Conservation (phyloP, 306 rosid species). For the Ormosia emarginata region DNA sequence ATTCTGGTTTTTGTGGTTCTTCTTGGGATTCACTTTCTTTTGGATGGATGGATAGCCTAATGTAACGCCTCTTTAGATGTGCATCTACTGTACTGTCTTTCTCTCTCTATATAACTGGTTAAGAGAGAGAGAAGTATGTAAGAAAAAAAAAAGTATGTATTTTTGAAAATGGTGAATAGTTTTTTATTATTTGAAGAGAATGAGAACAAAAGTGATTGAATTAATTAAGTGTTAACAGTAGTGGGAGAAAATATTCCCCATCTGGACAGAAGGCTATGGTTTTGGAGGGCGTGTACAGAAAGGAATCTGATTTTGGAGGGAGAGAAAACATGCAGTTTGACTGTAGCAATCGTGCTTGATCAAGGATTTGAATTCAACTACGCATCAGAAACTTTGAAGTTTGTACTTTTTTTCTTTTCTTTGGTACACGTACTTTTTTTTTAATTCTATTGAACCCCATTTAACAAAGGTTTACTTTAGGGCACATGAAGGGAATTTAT, state of each 20-base stretch:
- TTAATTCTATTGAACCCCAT: neutral
- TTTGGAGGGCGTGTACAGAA: slow-evolving; percentile 28
- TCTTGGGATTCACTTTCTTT: slow-evolving; percentile 34
- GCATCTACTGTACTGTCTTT: slow-evolving; percentile 13
- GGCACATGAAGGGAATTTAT: slow-evolving; percentile 17
- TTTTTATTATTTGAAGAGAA: slow-evolving; percentile 46
- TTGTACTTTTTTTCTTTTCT: too few relatives aligned
- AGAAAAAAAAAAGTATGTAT: neutral
- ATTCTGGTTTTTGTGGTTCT: slow-evolving; percentile 29
- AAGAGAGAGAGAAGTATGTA: neutral
- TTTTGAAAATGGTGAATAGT: slow-evolving; percentile 4
- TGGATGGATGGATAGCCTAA: slow-evolving; percentile 27
- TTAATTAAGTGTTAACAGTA: slow-evolving; percentile 21
- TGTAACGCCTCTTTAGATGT: slow-evolving; percentile 30
- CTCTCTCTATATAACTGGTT: neutral
- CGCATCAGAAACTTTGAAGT: neutral
- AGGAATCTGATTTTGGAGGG: slow-evolving; percentile 40
- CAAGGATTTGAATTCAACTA: slow-evolving; percentile 18
- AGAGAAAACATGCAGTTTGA: slow-evolving; percentile 44
- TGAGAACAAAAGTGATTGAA: slow-evolving; percentile 43
- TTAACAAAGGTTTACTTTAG: neutral
- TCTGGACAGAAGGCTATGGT: slow-evolving; percentile 12
- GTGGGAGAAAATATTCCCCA: slow-evolving; percentile 33
- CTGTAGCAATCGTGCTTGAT: slow-evolving; percentile 22
- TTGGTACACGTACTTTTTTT: neutral